Base-by-base conservation (phyloP, 495 filamentous ascomycete genomes). In the Penicillium verhagenii region DNA sequence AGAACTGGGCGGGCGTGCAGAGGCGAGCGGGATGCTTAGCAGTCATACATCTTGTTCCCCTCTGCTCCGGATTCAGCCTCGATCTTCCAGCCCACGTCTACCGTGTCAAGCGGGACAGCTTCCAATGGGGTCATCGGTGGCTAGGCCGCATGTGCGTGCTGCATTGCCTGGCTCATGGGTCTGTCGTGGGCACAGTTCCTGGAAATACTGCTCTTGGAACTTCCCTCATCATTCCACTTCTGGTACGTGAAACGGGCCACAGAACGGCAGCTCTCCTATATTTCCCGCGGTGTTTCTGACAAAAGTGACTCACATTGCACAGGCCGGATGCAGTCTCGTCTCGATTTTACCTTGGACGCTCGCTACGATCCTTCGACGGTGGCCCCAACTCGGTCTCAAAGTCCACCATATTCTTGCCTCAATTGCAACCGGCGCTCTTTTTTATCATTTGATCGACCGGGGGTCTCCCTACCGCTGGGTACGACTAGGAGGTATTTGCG, bases 1-100 rank as follows among this genome's bases (percentile, higher is more conserved):
- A 19, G 18, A 7, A 24, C 11, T 53, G 25, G 39, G 50, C 50
- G 40, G 50, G 46, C 18, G 40, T 53, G 50, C 50, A 53, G 25
- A 52, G 44, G 38, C 37, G 50, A 33, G 37, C 50, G 6, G 50
- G 29, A 28, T 37, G 23, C 4, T 37, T 53, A 39, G 50, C 26
- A 31, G 50, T 53, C 35, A 53, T 28, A 18, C 26, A 45, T 43
- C 39, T 45, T 53, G 39, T 35, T 35, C 50, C 50, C 25, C 40
- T 53, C 28, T 53, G 18, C 29, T 33, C 50, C 8, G 40, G 50
- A 6, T 46, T 38, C 26, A 53, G 40, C 25, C 31, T 53, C 40
- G 31, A 39, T 24, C 47, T 50, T 21, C 47, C 31, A 16, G 47
- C 47, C 29, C 13, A 35, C 8, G 18, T 50, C 20, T 50, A 18